Conservation (phyloP, 345 rosid species). For the Eucalyptus regnans region DNA sequence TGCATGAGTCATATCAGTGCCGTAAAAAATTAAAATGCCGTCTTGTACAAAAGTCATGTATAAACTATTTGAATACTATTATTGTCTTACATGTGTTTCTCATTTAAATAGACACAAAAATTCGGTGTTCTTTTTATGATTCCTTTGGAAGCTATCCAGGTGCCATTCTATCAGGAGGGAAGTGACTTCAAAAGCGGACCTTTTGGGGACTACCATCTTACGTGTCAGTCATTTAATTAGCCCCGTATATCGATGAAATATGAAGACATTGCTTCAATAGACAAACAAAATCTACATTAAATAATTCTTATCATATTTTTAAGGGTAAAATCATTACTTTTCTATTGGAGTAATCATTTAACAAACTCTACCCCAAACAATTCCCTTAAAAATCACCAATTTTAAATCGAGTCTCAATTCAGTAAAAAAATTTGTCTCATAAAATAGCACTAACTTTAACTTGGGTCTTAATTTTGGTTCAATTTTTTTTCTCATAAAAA, state of each 20-base stretch:
- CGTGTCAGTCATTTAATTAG: background rate
- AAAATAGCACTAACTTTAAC: background rate
- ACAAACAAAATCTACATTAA: background rate
- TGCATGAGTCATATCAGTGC: background rate
- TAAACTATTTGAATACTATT: background rate
- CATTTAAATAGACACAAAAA: background rate
- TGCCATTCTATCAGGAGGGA: background rate
- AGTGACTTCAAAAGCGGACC: background rate
- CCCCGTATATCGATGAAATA: background rate
- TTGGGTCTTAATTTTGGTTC: background rate
- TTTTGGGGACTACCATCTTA: background rate
- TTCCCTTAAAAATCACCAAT: background rate
- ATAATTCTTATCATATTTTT: background rate
- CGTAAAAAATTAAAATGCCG: background rate
- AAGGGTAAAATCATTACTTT: background rate
- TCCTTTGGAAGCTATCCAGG: background rate
- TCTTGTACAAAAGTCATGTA: background rate
- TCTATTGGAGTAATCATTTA: background rate
- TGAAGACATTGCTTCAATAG: background rate
- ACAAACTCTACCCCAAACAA: background rate
- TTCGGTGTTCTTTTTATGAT: background rate
- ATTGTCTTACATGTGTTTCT: background rate
- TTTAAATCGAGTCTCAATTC: background rate
- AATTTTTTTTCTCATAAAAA: background rate
- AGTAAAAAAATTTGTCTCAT: rapidly evolving